phyloP scores from a whole-genome alignment of 768 basidiomycete species.

The Hebeloma cylindrosporum region DNA sequence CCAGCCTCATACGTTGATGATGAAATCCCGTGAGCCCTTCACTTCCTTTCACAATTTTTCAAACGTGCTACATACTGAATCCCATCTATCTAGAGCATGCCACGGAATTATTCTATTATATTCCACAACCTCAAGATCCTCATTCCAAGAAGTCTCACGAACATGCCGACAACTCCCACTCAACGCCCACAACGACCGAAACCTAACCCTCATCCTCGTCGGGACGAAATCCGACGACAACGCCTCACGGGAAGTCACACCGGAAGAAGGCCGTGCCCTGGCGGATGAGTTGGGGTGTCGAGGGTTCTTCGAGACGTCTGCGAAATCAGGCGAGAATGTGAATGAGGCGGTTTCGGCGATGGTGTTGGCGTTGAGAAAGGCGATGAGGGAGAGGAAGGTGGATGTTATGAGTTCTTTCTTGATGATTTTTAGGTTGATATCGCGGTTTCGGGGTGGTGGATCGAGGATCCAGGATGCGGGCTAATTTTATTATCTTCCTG shows the following conservation, averaged over 20 bases:
- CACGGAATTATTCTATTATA: constrained; percentile 27
- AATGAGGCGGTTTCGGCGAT: constrained; percentile 20
- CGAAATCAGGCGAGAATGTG: constrained; percentile 28
- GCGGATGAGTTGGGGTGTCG: constrained; percentile 26
- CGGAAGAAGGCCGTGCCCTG: constrained; percentile 25
- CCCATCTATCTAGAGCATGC: constrained; percentile 14
- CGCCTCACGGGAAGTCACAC: constrained; percentile 21
- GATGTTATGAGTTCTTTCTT: neutral
- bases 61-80: no score
- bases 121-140: constrained; percentile 22
- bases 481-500: no score
- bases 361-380: constrained; percentile 15
- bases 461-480: no score
- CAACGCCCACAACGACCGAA: constrained; percentile 16
- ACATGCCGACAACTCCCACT: constrained; percentile 26
- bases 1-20: constrained; percentile 19
- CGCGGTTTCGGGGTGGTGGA: no score
- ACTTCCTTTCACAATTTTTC: neutral
- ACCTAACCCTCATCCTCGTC: constrained; percentile 23
- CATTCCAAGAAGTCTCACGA: constrained; percentile 26
- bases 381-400: neutral
- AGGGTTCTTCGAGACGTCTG: constrained; percentile 29
- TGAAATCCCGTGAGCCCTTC: constrained; percentile 18
- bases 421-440: no score
- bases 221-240: constrained; percentile 29